A percentile compares a stretch with the other conserved stretches of the same genome.
Evolutionary conservation across 306 rosid species (phyloP).

Genomic region (Geum urbanum): DNA sequence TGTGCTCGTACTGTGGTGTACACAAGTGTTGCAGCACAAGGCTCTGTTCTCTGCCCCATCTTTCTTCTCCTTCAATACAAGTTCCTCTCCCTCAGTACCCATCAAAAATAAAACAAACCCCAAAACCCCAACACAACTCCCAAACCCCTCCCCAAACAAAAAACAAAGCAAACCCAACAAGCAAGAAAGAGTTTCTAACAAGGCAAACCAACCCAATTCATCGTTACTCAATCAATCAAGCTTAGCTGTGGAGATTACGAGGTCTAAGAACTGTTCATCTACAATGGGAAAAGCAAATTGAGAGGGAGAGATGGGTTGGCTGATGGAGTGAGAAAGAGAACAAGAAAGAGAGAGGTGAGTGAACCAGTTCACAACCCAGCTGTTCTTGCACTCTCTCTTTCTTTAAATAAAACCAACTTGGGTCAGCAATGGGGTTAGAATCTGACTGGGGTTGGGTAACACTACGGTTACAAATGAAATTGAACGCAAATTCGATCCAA

Average conservation of each 20-base stretch:
- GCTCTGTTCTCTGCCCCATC: conserved; percentile 31
- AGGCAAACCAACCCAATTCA: conserved; percentile 25
- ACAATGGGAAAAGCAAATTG: conserved; percentile 16
- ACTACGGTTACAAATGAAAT: conserved; percentile 43
- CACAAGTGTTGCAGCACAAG: conserved; percentile 21
- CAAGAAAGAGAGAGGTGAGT: conserved; percentile 18
- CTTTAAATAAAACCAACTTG: conserved; percentile 52
- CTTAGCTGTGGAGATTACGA: background rate
- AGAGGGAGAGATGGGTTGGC: background rate
- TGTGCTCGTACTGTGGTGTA: conserved; percentile 27
- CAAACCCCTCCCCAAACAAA: conserved; percentile 4
- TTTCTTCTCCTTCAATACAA: conserved; percentile 23
- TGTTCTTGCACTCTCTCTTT: conserved; percentile 19
- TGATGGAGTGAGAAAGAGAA: background rate
- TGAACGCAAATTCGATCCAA: conserved; percentile 48
- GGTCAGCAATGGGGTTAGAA: conserved; percentile 43
- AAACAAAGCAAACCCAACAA: conserved; percentile 7
- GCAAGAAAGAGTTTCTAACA: background rate
- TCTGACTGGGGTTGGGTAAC: conserved; percentile 61
- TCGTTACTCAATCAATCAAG: conserved; percentile 32
- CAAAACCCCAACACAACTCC: conserved; percentile 7
- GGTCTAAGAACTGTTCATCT: conserved; percentile 25
- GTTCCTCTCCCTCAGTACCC: conserved; percentile 46
- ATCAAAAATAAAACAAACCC: conserved; percentile 24
- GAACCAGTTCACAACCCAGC: conserved; percentile 52